These are phyloP conservation scores for Gossypium mustelinum DNA, from an alignment of 345 rosid species.

Conservation along the genomic window DNA sequence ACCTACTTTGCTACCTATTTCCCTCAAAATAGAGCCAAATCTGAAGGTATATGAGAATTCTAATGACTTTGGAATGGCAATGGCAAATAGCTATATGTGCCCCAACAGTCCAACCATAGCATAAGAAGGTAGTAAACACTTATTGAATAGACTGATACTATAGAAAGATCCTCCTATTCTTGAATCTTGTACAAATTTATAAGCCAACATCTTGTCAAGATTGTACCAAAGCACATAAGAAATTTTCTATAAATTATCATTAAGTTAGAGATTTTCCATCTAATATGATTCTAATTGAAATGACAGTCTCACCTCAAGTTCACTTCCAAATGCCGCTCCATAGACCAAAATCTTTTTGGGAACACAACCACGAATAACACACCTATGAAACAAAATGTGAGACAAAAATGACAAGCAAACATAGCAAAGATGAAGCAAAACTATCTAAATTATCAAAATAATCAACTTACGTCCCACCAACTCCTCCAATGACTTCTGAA, in stretches of 20 bases:
- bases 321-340: conserved; percentile 88
- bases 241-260: not conserved
- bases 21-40: not conserved
- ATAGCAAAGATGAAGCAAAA: not conserved
- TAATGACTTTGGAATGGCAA: not conserved
- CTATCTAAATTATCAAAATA: not conserved
- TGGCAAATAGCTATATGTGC: not conserved
- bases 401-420: conserved; percentile 5
- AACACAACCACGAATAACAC: conserved; percentile 97
- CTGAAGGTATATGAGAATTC: not conserved
- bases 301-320: conserved; percentile 62
- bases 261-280: not conserved
- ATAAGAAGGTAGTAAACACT: not conserved
- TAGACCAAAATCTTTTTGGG: conserved; percentile 96
- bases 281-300: conserved; percentile 2
- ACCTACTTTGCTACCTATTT: not conserved
- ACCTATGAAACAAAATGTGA: conserved; percentile 35
- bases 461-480: conserved; percentile 97
- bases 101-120: not conserved
- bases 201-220: not conserved
- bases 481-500: conserved; percentile 88
- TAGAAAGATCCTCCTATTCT: not conserved
- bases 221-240: not conserved
- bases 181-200: not conserved
- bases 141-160: not conserved